A percentile compares a stretch with the other conserved stretches of the same genome.
Conservation (phyloP, 2,329 filamentous ascomycete genomes). For the Neopestalotiopsis rosae region DNA sequence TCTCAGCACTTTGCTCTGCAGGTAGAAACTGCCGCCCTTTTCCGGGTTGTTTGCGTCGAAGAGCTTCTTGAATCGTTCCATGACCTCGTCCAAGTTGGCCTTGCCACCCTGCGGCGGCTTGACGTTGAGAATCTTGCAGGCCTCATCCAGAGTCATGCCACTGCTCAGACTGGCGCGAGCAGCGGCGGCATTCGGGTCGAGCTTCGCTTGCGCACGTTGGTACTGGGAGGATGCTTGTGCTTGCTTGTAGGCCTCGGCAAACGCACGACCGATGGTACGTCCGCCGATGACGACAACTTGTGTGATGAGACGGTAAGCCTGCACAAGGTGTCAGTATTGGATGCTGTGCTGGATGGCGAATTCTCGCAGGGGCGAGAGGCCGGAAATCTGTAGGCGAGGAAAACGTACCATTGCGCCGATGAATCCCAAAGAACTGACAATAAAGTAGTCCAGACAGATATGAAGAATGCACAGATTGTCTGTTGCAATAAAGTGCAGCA, state of each 20-base stretch:
- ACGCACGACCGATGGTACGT: slow-evolving; percentile 90
- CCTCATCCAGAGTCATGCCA: slow-evolving; percentile 92
- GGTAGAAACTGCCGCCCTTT: slow-evolving; percentile 96
- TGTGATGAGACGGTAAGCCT: slow-evolving; percentile 95
- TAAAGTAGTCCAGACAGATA: slow-evolving; percentile 6
- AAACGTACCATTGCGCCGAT: slow-evolving; percentile 16
- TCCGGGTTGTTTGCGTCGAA: slow-evolving; percentile 95
- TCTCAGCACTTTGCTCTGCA: slow-evolving; percentile 94
- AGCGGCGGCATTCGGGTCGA: slow-evolving; percentile 48
- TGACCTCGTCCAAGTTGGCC: slow-evolving; percentile 78
- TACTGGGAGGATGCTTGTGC: slow-evolving; percentile 87
- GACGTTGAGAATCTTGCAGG: slow-evolving; percentile 96
- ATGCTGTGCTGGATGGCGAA: not conserved
- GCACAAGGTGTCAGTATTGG: not conserved
- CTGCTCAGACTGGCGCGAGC: slow-evolving; percentile 54
- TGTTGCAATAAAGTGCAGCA: not conserved
- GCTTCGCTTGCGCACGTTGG: slow-evolving; percentile 72
- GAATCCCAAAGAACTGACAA: slow-evolving; percentile 11
- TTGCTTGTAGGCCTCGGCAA: slow-evolving; percentile 94
- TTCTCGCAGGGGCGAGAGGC: not conserved
- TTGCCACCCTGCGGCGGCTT: slow-evolving; percentile 82
- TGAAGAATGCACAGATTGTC: not conserved
- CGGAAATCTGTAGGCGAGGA: not conserved
- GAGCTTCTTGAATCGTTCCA: slow-evolving; percentile 88
- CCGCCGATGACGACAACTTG: slow-evolving; percentile 90